These are phyloP conservation scores for Marchantia paleacea DNA, from an alignment of 225 moss, liverwort and hornwort genomes.

Conservation along the genomic window DNA sequence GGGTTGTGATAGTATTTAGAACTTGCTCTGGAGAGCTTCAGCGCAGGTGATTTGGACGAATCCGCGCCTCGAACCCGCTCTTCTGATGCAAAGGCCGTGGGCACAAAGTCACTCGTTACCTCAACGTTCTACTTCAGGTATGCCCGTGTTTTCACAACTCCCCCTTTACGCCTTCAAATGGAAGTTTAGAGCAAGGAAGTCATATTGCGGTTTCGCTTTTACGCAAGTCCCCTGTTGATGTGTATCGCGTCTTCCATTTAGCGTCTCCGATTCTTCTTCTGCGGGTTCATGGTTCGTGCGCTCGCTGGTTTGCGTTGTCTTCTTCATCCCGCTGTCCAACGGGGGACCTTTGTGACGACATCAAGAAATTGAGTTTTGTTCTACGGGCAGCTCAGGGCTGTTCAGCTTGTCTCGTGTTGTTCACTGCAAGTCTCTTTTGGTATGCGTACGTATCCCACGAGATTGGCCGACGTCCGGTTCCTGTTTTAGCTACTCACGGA, in stretches of 20 bases:
- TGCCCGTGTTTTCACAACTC: background rate
- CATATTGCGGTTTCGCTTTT: background rate
- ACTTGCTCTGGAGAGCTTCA: no score
- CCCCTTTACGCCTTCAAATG: background rate
- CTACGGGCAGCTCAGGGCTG: background rate
- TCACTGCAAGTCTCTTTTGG: background rate
- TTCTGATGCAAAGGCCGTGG: background rate
- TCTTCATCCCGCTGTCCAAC: background rate
- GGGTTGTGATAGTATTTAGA: no score
- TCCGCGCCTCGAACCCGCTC: background rate
- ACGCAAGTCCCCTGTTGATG: background rate
- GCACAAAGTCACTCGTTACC: background rate
- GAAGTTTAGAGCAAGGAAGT: no score
- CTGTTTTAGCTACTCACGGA: background rate
- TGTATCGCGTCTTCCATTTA: background rate
- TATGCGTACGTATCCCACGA: no score
- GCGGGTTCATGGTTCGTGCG: background rate
- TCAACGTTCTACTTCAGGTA: background rate
- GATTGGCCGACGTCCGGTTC: background rate
- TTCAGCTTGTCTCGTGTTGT: background rate
- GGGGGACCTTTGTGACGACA: background rate
- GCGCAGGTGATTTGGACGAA: slow-evolving; percentile 4
- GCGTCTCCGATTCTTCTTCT: background rate
- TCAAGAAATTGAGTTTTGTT: no score
- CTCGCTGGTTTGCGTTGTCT: no score